These are phyloP conservation scores for Dispira simplex DNA, from an alignment of 192 early-diverging fungal species.

Conservation along the genomic window DNA sequence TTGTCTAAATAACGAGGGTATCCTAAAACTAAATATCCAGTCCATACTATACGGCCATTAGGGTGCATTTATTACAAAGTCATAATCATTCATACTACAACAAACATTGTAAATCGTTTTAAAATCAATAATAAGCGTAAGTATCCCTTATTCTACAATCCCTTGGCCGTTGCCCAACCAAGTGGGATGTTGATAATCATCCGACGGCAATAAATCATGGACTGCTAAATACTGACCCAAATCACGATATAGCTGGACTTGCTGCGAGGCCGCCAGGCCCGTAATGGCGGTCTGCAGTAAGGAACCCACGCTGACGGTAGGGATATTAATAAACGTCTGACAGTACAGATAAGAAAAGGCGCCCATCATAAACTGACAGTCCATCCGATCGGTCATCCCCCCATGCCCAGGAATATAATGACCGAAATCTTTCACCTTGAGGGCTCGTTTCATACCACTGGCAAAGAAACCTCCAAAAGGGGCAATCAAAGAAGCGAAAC, in stretches of 20 bases:
- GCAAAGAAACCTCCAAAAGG: constrained; percentile 99
- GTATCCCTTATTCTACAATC: too few relatives aligned
- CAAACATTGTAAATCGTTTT: too few relatives aligned
- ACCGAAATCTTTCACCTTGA: constrained; percentile 96
- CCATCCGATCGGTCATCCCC: constrained; percentile 93
- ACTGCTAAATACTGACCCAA: constrained; percentile 29
- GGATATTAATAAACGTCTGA: constrained; percentile 67
- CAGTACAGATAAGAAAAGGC: constrained; percentile 86
- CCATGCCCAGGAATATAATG: constrained; percentile 96
- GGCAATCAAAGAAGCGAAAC: constrained; percentile 88
- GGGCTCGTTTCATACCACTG: constrained; percentile 88
- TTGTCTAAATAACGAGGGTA: too few relatives aligned
- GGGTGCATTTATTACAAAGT: too few relatives aligned
- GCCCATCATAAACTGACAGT: constrained; percentile 97
- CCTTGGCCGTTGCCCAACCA: too few relatives aligned
- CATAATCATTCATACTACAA: too few relatives aligned
- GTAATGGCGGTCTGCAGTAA: constrained; percentile 25
- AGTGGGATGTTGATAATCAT: too few relatives aligned
- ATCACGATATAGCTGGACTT: constrained; percentile 26
- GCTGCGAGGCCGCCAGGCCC: constrained; percentile 19
- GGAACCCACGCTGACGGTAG: constrained; percentile 20
- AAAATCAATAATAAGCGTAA: too few relatives aligned
- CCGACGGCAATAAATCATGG: neutral
- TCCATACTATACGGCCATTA: too few relatives aligned
- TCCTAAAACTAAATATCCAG: too few relatives aligned